Percentiles rank a stretch among this genome's conserved stretches.
These are phyloP conservation scores for Hyaloscypha finlandica DNA, from an alignment of 495 filamentous ascomycete species.

Conservation along the genomic window DNA sequence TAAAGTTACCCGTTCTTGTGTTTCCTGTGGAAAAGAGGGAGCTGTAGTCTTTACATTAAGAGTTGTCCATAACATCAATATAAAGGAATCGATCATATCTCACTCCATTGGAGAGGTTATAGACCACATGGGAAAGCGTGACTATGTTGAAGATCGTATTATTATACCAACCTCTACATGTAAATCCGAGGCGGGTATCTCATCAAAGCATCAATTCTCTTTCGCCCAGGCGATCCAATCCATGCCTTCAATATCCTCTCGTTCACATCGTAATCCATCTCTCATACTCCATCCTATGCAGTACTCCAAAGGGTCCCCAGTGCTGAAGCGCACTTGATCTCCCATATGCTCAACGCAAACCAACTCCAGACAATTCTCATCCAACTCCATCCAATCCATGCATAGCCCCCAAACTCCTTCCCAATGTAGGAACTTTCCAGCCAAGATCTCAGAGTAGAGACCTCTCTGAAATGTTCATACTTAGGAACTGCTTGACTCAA, in stretches of 20 bases:
- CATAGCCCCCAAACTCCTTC: not conserved
- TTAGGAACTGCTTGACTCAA: slow-evolving; percentile 1
- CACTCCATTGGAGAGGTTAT: too few species aligned
- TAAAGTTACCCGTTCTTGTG: not conserved
- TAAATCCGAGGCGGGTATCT: not conserved
- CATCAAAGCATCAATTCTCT: not conserved
- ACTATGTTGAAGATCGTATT: not conserved
- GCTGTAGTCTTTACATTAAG: not conserved
- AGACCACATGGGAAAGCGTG: not conserved
- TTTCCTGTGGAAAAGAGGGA: not conserved
- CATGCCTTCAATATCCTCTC: not conserved
- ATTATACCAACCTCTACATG: not conserved
- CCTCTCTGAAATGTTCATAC: not conserved
- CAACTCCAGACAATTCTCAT: slow-evolving; percentile 3
- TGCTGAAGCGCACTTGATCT: not conserved
- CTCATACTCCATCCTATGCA: slow-evolving; percentile 13
- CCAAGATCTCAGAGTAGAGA: not conserved
- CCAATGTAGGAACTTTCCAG: not conserved
- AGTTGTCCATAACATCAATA: not conserved
- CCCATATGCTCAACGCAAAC: not conserved
- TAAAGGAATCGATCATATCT: too few species aligned
- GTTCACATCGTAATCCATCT: not conserved
- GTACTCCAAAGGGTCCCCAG: not conserved
- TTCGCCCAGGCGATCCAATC: not conserved
- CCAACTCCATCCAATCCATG: not conserved